These are phyloP conservation scores for Gardenia jasminoides DNA, from an alignment of 257 asterid species.

Conservation along the genomic window DNA sequence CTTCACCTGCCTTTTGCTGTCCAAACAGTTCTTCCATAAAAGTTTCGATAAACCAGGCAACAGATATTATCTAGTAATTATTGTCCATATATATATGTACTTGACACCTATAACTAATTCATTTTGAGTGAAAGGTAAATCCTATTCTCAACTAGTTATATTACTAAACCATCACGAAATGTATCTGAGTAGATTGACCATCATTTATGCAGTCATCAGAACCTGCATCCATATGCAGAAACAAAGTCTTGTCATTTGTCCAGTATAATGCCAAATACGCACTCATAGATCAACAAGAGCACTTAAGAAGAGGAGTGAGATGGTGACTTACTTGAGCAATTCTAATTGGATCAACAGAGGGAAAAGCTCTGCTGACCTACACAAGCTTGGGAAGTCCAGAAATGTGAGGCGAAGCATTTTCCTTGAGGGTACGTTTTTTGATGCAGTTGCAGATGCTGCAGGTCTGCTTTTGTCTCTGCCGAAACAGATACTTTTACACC, in stretches of 20 bases:
- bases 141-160: not conserved
- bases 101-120: no score
- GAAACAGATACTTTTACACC: not conserved
- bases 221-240: not conserved
- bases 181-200: not conserved
- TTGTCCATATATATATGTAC: no score
- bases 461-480: not conserved
- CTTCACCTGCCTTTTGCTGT: not conserved
- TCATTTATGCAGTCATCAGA: not conserved
- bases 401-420: not conserved
- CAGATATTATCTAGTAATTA: no score
- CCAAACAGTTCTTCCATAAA: not conserved
- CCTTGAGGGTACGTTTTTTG: not conserved
- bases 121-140: not conserved
- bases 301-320: not conserved
- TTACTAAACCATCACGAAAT: not conserved
- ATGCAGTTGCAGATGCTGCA: constrained; percentile 1
- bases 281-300: no score
- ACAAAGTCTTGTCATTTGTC: no score
- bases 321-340: not conserved
- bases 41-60: not conserved
- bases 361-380: not conserved
- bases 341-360: not conserved
- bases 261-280: no score
- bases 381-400: constrained; percentile 1